Evolutionary conservation across 192 early-diverging fungal species (phyloP).

Genomic region (Funneliformis geosporum): DNA sequence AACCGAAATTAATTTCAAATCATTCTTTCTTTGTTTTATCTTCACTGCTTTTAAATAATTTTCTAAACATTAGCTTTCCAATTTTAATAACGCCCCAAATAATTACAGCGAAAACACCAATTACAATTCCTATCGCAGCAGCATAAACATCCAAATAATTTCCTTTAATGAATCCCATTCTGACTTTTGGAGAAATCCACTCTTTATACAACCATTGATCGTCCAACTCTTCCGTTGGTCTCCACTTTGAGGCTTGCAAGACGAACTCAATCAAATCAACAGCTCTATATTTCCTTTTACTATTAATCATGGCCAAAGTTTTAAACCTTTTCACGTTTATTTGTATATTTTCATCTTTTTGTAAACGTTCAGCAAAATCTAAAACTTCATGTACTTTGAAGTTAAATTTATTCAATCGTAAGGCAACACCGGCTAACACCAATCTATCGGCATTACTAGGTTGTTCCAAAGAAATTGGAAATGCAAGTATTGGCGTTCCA

Average conservation of each 20-base stretch:
- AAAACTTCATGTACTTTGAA: neutral
- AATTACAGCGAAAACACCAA: neutral
- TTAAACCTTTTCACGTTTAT: neutral
- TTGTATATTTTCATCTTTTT: neutral
- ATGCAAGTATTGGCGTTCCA: constrained; percentile 31
- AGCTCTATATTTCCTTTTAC: constrained; percentile 18
- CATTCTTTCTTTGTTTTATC: neutral
- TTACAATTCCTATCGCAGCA: neutral
- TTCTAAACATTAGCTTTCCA: neutral
- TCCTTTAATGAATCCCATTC: constrained; percentile 23
- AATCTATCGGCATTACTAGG: constrained; percentile 26
- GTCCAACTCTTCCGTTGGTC: neutral
- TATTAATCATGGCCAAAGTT: constrained; percentile 15
- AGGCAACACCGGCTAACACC: neutral
- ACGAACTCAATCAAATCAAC: constrained; percentile 21
- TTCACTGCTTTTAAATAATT: neutral
- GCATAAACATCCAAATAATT: constrained; percentile 26
- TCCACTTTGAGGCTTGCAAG: neutral
- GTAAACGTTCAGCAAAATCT: neutral
- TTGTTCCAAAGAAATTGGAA: constrained; percentile 40
- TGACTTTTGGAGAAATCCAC: neutral
- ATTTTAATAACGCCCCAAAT: neutral
- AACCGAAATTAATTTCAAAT: neutral
- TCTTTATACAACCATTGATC: neutral
- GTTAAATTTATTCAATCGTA: neutral